A percentile compares a stretch with the other conserved stretches of the same genome.
phyloP scores from a whole-genome alignment of 768 basidiomycete genomes.

The Russula sp. region DNA sequence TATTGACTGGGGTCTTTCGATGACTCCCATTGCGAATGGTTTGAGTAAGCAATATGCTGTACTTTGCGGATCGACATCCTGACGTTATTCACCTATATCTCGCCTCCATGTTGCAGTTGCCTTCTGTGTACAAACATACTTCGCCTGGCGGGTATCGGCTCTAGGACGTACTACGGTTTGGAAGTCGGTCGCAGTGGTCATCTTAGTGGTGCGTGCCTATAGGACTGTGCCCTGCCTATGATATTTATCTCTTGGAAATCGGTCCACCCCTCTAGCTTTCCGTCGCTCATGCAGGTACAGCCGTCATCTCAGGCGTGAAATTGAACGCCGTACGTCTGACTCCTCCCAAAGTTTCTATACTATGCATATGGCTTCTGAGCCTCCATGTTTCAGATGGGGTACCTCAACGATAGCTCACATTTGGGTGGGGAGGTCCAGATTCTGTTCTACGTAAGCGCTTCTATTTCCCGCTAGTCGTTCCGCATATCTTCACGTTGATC shows the following conservation, averaged over 20 bases:
- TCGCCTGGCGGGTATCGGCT: slow-evolving; percentile 10
- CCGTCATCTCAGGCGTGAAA: neutral
- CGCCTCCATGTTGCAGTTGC: slow-evolving; percentile 3
- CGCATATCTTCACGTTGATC: neutral
- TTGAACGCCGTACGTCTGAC: neutral
- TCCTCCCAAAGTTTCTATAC: neutral
- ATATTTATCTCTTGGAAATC: neutral
- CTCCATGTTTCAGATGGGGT: neutral
- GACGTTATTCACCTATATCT: too few relatives aligned
- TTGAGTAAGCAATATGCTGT: neutral
- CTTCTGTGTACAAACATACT: slow-evolving; percentile 10
- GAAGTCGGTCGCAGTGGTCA: slow-evolving; percentile 1
- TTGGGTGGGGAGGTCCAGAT: neutral
- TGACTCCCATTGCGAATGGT: neutral
- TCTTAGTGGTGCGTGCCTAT: neutral
- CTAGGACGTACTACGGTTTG: slow-evolving; percentile 3
- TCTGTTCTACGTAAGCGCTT: neutral
- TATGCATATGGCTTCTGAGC: neutral
- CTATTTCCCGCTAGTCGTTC: neutral
- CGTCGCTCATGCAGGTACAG: neutral
- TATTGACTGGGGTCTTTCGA: slow-evolving; percentile 3
- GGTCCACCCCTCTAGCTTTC: neutral
- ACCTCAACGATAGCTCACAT: neutral
- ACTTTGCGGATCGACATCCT: neutral
- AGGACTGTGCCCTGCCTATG: neutral